Base-by-base conservation (phyloP, 331 rosid genomes). In the Phaseolus coccineus region DNA sequence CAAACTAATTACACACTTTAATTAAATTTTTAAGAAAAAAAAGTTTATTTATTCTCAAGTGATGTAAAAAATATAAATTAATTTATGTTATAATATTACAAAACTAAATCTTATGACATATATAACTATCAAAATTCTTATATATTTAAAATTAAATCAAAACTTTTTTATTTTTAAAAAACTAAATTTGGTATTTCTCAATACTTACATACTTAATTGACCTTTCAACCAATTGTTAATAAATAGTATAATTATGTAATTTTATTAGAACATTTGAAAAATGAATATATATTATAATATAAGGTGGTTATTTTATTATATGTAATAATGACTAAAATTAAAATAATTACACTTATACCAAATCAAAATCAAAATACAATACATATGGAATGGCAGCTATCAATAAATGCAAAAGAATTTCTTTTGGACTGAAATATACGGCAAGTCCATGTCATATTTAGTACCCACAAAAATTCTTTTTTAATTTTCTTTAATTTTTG, bases 361-460 rank as follows among this genome's bases (percentile, higher is more conserved):
- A 61, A 40, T 6, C 27, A 25, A 24, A 62, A 42, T 7, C 39
- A 35, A 62, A 42, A 24, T 61, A 48, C 14, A 37, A 61, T 47
- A 2, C 2, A 40, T 28, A 69, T 14, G 71, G 58, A 30, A 19
- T 12, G 63, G 51, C 59, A 76, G 48, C 75, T 42, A 77, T 40
- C 30, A 50, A 50, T 24, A 25, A 66, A 76, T 59, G 62, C 77
- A 76, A 58, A 19, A 73, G 85, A 79, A 74, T 57, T 81, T 87
- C 85, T 82, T 84, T 81, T 89, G 89, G 85, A 84, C 88, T 48
- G 30, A 61, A 69, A 65, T 71, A 68, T 69, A 76, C 65, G 81
- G 76, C 70, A 61, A 66, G 84, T 80, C 75, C 10, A 56, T 69
- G 56, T 84, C 84, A 74, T 33, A 61, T 59, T 55, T 83, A 22